Evolutionary conservation across 768 basidiomycete species (phyloP).

Genomic region (Kondoa malvinella): DNA sequence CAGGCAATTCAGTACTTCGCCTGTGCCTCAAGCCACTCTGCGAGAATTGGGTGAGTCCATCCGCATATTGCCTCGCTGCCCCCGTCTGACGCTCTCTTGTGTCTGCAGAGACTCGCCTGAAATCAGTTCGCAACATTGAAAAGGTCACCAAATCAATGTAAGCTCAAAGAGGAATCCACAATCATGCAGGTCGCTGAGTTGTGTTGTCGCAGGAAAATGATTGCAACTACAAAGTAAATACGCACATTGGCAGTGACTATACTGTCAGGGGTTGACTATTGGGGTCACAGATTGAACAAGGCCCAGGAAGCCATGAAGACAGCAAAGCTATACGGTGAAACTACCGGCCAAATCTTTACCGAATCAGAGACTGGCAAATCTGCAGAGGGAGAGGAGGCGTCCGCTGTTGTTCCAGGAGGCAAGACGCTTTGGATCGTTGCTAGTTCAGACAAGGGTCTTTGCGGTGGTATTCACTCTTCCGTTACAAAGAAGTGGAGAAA

Average conservation of each 20-base stretch:
- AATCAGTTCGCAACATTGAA: background rate
- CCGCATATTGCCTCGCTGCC: background rate
- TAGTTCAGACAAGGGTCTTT: constrained; percentile 97
- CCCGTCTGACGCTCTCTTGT: background rate
- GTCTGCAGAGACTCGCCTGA: background rate
- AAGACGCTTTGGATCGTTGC: constrained; percentile 78
- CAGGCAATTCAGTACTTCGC: constrained; percentile 17
- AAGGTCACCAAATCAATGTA: constrained; percentile 6
- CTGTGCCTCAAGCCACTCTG: constrained; percentile 50
- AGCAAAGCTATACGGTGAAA: constrained; percentile 75
- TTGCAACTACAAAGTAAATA: background rate
- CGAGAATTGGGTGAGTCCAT: constrained; percentile 89
- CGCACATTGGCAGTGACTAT: background rate
- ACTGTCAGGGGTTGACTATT: constrained; percentile 65
- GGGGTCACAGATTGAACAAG: constrained; percentile 90
- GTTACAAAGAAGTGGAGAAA: constrained; percentile 76
- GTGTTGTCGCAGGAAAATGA: constrained; percentile 30
- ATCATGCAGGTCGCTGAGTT: constrained; percentile 99
- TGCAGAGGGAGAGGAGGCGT: constrained; percentile 28
- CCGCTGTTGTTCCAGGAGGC: constrained; percentile 35
- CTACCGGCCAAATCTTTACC: constrained; percentile 61
- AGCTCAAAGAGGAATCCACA: background rate
- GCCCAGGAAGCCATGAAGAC: constrained; percentile 82
- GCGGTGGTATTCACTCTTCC: constrained; percentile 97
- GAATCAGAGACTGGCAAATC: constrained; percentile 48